These are phyloP conservation scores for Puccinia polysora DNA, from an alignment of 1,284 basidiomycete species.

Conservation along the genomic window DNA sequence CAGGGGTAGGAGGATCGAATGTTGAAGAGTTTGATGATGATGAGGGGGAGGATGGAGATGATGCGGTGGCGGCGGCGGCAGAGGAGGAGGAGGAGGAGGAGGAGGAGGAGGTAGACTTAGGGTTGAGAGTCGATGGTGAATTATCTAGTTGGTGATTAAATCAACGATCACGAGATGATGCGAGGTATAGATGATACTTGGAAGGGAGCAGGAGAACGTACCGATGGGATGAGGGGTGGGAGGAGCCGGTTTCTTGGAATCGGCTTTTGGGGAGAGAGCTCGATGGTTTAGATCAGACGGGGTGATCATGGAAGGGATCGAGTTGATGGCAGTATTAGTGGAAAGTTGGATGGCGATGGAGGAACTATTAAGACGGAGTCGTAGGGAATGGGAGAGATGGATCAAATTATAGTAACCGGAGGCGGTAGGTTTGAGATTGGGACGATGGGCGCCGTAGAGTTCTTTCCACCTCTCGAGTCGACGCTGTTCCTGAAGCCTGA, in stretches of 20 bases:
- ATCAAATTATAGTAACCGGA: background rate
- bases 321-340: slow-evolving; percentile 24
- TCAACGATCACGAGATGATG: background rate
- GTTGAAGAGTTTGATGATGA: no score
- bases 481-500: slow-evolving; percentile 13
- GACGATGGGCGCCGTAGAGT: background rate
- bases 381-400: background rate
- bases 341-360: slow-evolving; percentile 3
- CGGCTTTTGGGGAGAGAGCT: background rate
- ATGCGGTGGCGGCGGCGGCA: no score
- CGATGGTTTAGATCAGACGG: no score
- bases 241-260: background rate
- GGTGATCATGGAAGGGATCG: slow-evolving; percentile 5
- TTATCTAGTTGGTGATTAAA: no score
- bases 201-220: no score
- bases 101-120: background rate
- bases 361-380: background rate
- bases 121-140: no score
- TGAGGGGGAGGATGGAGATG: no score
- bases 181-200: background rate
- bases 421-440: background rate
- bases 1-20: no score
- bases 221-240: no score
- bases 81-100: background rate
- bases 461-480: slow-evolving; percentile 3